phyloP scores from a whole-genome alignment of 768 basidiomycete species.

The Mycena maculata region DNA sequence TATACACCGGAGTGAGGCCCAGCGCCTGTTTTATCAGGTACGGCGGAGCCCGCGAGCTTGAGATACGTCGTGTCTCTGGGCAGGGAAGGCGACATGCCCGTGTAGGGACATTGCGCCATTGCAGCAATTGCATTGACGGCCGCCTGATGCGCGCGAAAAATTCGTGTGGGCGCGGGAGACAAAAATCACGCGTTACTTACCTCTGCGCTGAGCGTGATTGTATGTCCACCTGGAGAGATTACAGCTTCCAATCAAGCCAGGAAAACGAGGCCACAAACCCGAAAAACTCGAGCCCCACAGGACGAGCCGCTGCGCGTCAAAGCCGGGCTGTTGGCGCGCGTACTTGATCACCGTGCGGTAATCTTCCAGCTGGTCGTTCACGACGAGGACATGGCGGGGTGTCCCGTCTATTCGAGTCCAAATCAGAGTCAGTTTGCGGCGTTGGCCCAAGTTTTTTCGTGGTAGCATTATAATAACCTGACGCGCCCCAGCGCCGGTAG shows the following conservation, averaged over 20 bases:
- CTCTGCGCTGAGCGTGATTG: slow-evolving; percentile 44
- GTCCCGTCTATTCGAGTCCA: slow-evolving; percentile 42
- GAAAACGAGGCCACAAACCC: background rate
- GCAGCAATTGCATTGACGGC: slow-evolving; percentile 43
- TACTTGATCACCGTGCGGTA: slow-evolving; percentile 51
- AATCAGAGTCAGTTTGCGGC: background rate
- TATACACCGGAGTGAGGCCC: slow-evolving; percentile 42
- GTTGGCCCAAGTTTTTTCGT: background rate
- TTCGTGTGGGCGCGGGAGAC: background rate
- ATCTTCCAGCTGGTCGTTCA: slow-evolving; percentile 51
- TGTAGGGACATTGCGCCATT: slow-evolving; percentile 49
- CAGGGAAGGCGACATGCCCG: slow-evolving; percentile 31
- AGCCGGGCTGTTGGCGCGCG: slow-evolving; percentile 42
- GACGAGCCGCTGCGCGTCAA: slow-evolving; percentile 46
- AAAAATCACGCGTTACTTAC: slow-evolving; percentile 25
- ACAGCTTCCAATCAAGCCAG: background rate
- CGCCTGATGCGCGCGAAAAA: slow-evolving; percentile 25
- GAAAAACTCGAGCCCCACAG: slow-evolving; percentile 47
- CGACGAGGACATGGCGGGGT: slow-evolving; percentile 42
- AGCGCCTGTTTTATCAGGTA: slow-evolving; percentile 43
- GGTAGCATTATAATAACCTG: slow-evolving; percentile 36
- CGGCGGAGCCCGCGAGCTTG: slow-evolving; percentile 33
- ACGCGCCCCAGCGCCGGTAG: slow-evolving; percentile 52
- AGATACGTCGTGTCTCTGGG: slow-evolving; percentile 31
- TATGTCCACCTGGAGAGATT: slow-evolving; percentile 42